Conservation (phyloP, 805 yeast species). For the Cyberlindnera galapagoensis region DNA sequence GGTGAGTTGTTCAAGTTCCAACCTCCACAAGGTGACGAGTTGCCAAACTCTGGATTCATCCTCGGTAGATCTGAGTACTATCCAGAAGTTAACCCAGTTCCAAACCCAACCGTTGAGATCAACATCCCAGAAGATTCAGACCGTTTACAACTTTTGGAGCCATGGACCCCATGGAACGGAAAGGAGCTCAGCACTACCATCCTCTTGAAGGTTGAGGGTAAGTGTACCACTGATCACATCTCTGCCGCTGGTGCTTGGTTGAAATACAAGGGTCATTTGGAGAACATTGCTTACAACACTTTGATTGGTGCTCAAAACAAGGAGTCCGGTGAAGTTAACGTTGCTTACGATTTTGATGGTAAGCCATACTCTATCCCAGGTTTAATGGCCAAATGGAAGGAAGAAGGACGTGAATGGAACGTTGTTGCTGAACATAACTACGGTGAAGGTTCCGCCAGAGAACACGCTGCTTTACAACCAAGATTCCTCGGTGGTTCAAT, state of each 20-base stretch:
- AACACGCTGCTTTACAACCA: constrained; percentile 96
- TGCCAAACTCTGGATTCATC: constrained; percentile 74
- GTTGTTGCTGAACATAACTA: constrained; percentile 97
- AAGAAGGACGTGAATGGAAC: constrained; percentile 79
- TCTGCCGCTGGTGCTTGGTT: constrained; percentile 99
- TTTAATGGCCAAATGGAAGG: constrained; percentile 92
- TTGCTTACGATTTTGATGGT: constrained; percentile 82
- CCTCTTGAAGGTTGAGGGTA: constrained; percentile 88
- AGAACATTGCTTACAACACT: constrained; percentile 91
- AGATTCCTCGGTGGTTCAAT: constrained; percentile 89
- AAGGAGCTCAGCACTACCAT: constrained; percentile 73
- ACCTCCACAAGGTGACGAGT: constrained; percentile 79
- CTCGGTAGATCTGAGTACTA: constrained; percentile 70
- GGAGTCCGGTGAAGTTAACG: constrained; percentile 94
- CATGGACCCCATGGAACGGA: constrained; percentile 83
- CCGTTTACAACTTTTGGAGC: constrained; percentile 85
- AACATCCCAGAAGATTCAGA: constrained; percentile 84
- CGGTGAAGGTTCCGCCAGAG: constrained; percentile 99
- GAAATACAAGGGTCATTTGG: constrained; percentile 96
- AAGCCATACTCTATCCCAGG: constrained; percentile 81
- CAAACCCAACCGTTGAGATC: constrained; percentile 51
- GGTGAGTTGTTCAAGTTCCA: constrained; percentile 74
- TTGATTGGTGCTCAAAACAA: constrained; percentile 94
- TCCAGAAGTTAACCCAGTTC: constrained; percentile 64
- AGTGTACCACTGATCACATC: constrained; percentile 97